These are phyloP conservation scores for Penicillium thymicola DNA, from an alignment of 2,329 filamentous ascomycete genomes.

Conservation along the genomic window DNA sequence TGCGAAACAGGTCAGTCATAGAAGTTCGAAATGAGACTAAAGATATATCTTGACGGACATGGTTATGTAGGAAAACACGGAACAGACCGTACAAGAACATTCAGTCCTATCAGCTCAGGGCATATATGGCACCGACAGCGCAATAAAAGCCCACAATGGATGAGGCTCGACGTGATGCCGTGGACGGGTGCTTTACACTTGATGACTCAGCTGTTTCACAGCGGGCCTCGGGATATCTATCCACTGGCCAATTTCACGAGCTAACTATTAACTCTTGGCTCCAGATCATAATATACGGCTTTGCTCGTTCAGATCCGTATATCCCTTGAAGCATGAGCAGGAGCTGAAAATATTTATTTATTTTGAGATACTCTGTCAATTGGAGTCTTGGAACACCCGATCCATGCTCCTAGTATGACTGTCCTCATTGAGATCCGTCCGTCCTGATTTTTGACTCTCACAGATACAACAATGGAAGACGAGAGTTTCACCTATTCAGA, in stretches of 20 bases:
- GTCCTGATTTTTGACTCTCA: neutral
- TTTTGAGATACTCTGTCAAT: neutral
- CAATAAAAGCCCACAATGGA: too few relatives aligned
- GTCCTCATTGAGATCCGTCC: neutral
- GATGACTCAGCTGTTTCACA: neutral
- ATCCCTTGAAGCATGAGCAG: neutral
- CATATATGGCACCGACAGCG: neutral
- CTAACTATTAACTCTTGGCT: neutral
- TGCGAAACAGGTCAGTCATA: neutral
- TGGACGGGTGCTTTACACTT: neutral
- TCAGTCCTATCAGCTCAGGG: neutral
- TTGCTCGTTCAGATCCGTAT: neutral
- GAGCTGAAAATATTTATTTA: neutral
- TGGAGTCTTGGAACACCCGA: too few relatives aligned
- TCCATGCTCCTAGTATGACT: neutral
- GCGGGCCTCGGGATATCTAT: neutral
- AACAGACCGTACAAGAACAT: neutral
- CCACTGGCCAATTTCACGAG: neutral
- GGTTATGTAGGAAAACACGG: too few relatives aligned
- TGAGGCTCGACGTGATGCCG: too few relatives aligned
- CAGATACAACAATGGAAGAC: slow-evolving; percentile 11
- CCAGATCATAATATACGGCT: neutral
- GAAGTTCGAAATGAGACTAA: neutral
- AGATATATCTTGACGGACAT: neutral
- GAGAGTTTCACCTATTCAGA: slow-evolving; percentile 18